Evolutionary conservation across 2,329 filamentous ascomycete species (phyloP), one percentile per base, ranked within the genome.

Genomic region (Pseudocercospora eumusae): DNA sequence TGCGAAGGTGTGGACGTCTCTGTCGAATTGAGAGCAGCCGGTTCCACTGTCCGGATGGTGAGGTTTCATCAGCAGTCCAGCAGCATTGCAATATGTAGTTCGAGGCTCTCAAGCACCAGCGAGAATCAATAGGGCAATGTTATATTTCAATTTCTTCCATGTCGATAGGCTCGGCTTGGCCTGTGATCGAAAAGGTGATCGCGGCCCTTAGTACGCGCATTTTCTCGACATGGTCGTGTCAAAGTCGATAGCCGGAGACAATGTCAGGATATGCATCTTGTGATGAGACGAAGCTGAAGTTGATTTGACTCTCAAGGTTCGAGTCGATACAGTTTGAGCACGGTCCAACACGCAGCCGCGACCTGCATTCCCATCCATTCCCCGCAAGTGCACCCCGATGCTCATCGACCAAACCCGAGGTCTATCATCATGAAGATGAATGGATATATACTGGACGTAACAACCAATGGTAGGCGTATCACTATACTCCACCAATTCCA

Each of bases 251-350:
- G 36, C 36, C 47, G 25, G 15, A 27, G 47, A 27, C 11, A n/a
- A 52, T 52, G 47, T 52, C 47, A 52, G 44, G 20, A 15, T 47
- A 15, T 21, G 23, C 23, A 47, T 23, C 9, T 11, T 56, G 54
- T 15, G 8, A 55, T 18, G 23, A 11, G 53, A 23, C 3, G 11
- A 11, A 45, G 33, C 31, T 54, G 49, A 59, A 31, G 49, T 59
- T 28, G 23, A 23, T 52, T 52, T 59, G 57, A 59, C 57, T 36
- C 49, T 53, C 21, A 40, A 28, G 33, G 23, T 20, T 28, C 23
- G 33, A 59, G 49, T 59, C 57, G 28, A 52, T 59, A 20, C 8
- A 52, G 9, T 50, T 52, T 40, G 2, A 28, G 47, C 44, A 40
- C 56, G 21, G n/a, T 13, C 45, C 40, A 33, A 18, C 13, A 31